Conservation (phyloP, 306 rosid species). For the Casuarina equisetifolia region DNA sequence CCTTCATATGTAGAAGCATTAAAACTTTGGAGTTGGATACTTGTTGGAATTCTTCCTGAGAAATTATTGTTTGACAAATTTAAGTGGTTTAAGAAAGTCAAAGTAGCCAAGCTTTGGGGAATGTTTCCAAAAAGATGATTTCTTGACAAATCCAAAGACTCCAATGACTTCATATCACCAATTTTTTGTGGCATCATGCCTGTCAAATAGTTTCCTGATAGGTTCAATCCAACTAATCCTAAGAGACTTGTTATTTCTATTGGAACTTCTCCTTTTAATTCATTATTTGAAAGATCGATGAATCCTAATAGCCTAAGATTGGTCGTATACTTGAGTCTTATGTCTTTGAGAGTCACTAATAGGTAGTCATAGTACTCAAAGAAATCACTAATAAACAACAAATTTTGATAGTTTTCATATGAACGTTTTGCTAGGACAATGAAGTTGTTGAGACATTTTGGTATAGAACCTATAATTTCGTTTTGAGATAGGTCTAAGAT, state of each 20-base stretch:
- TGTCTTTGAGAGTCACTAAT: conserved; percentile 24
- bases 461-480: too few relatives aligned
- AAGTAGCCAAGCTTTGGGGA: conserved; percentile 7
- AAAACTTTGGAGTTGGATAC: conserved; percentile 25
- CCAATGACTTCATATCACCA: conserved; percentile 9
- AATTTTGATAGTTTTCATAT: too few relatives aligned
- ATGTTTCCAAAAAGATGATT: conserved; percentile 28
- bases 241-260: neutral
- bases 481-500: too few relatives aligned
- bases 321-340: neutral
- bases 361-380: neutral
- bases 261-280: conserved; percentile 27
- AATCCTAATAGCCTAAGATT: conserved; percentile 7
- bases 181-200: conserved; percentile 24
- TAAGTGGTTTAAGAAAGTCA: neutral
- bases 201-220: conserved; percentile 14
- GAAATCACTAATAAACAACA: too few relatives aligned
- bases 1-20: neutral
- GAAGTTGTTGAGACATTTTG: too few relatives aligned
- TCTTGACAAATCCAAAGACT: conserved; percentile 30
- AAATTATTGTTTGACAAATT: conserved; percentile 30
- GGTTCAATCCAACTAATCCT: conserved; percentile 19
- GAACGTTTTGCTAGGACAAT: too few relatives aligned
- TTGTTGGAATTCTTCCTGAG: conserved; percentile 18
- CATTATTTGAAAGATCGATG: conserved; percentile 36